These are phyloP conservation scores for Fusarium torreyae DNA, from an alignment of 2,329 filamentous ascomycete genomes.

Conservation along the genomic window DNA sequence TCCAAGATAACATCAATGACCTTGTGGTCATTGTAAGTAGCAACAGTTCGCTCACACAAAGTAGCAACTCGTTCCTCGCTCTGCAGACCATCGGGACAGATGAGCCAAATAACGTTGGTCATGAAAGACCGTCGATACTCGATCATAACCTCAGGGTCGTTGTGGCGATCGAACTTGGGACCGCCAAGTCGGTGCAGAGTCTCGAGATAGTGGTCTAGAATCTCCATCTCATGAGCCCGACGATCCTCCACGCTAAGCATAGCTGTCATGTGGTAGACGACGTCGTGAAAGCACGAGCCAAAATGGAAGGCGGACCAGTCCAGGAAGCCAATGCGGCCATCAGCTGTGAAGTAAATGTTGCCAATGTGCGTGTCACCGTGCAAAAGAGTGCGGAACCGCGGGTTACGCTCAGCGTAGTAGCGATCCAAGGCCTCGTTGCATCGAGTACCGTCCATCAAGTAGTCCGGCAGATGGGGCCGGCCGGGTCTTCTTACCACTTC, in stretches of 20 bases:
- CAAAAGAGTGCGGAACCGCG: conserved; percentile 57
- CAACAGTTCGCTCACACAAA: conserved; percentile 55
- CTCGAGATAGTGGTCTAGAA: conserved; percentile 43
- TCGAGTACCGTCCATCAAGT: conserved; percentile 56
- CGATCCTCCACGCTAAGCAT: conserved; percentile 58
- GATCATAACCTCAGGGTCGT: conserved; percentile 41
- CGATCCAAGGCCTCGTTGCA: conserved; percentile 55
- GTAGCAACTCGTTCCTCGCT: conserved; percentile 54
- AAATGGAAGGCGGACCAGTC: conserved; percentile 61
- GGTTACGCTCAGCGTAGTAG: conserved; percentile 57
- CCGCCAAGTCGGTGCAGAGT: conserved; percentile 30
- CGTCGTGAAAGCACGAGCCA: conserved; percentile 60
- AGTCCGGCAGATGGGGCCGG: conserved; percentile 54
- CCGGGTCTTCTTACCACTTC: conserved; percentile 50
- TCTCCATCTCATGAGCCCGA: conserved; percentile 57
- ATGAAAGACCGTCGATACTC: conserved; percentile 51
- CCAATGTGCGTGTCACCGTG: conserved; percentile 62
- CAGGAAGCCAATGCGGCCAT: conserved; percentile 56
- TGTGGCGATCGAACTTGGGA: conserved; percentile 37
- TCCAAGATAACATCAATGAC: conserved; percentile 52
- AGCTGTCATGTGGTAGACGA: conserved; percentile 59
- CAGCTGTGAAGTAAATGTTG: conserved; percentile 59
- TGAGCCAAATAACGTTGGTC: conserved; percentile 47
- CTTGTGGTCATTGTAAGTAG: conserved; percentile 56
- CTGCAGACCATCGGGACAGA: conserved; percentile 50